Evolutionary conservation across 179 eudicot genomes (phyloP), one percentile per base, ranked within the genome.

Genomic region (Corrigiola litoralis): DNA sequence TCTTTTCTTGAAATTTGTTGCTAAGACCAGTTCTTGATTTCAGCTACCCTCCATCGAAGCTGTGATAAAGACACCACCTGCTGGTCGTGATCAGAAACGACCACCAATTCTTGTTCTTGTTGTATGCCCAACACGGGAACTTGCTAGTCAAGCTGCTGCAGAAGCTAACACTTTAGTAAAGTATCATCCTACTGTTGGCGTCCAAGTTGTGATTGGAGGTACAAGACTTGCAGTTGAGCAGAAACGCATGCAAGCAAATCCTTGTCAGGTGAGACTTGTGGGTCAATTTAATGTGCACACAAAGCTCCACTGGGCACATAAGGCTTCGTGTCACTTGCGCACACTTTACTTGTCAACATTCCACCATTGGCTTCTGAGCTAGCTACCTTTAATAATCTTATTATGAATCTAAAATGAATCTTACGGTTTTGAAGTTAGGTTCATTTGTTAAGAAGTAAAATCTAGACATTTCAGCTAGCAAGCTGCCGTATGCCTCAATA

Each of bases 1-100:
- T 29, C 21, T 49, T 31, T 44, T 2, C 41, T 53, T 2, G 54
- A 24, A 5, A 47, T 34, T 13, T 61, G 1, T 54, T 32, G 38
- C 44, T 44, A 53, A 61, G 52, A 40, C n/a, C 44, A 25, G 9
- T 38, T 62, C 3, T 71, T 56, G 2, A 34, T 79, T 84, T 80
- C 88, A 92, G 98, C 98, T 92, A 73, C 98, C 98, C n/a, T 86
- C 98, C 29, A 81, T 92, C 63, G 98, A 92, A 84, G 78, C 71
- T 37, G 80, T 90, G 38, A 77, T 74, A 57, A 86, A 90, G 20
- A 66, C 84, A 66, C 87, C 92, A 58, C 84, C 88, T 53, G 66
- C 34, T 67, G 72, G 62, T 34, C 87, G 77, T 50, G 89, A 90
- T 79, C 81, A 82, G 54, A 94, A 69, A 73, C 68, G 86, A 36